Base-by-base conservation (phyloP, 2,329 filamentous ascomycete species). In the Paracorniculantispora psalliotae region DNA sequence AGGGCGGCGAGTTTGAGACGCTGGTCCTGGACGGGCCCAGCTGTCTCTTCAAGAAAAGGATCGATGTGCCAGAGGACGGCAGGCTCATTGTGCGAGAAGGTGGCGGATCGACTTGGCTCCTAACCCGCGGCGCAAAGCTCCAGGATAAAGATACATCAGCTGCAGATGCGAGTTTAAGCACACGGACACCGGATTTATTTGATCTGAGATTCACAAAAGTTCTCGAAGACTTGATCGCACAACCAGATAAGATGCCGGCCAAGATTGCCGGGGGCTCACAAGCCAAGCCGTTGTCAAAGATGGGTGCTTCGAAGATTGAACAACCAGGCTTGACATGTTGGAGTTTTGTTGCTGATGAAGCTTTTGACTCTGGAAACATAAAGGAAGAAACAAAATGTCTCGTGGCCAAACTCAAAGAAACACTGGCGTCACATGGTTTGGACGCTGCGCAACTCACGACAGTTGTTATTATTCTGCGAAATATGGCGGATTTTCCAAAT, bases 1-100 rank as follows among this genome's bases (percentile, higher is more conserved):
- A 97, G 71, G 94, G 94, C 6, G 94, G 94, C 3, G 94, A 97
- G 77, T 97, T 96, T 72, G 94, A 97, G 80, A 97, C 92, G 30
- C 77, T 97, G 55, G 91, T 94, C 47, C 69, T 97, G 37, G 85
- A 92, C 72, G 94, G 93, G 12, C 93, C 93, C 9, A 67, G 68
- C 0, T 75, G 77, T 52, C 71, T 97, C 61, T 97, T 94, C 81
- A 88, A 83, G 73, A 82, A 80, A 63, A 82, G 79, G 54, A 88
- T 97, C 62, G 76, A 79, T 44, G 77, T 97, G 33, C 75, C 75
- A 0, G 80, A 83, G 2, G 71, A 72, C 4, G 79, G 81, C 60
- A 79, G 76, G 59, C 75, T 74, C 54, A 73, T 85, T 5, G 77
- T 89, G 6, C 75, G 72, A 39, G 89, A 90, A 64, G 89, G 89